These are phyloP conservation scores for Fusarium chuoi DNA, from an alignment of 2,329 filamentous ascomycete genomes.

Conservation along the genomic window DNA sequence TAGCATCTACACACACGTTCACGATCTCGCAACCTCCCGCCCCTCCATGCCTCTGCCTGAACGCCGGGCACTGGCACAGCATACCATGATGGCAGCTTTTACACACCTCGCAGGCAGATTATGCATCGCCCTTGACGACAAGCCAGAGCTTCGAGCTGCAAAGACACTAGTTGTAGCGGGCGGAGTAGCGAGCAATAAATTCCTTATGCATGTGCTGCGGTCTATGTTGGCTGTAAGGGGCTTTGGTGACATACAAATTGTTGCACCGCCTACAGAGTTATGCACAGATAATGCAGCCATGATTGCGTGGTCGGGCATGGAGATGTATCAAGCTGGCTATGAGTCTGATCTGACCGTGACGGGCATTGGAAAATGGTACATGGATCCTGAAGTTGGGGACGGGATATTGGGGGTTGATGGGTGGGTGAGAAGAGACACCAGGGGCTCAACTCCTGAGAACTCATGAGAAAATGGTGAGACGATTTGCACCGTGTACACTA, in stretches of 20 bases:
- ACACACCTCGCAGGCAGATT: conserved; percentile 85
- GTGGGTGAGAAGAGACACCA: conserved; percentile 50
- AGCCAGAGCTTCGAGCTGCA: conserved; percentile 49
- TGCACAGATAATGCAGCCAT: conserved; percentile 98
- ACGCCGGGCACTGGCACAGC: conserved; percentile 74
- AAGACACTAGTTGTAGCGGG: conserved; percentile 83
- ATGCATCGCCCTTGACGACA: conserved; percentile 69
- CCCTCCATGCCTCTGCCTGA: conserved; percentile 64
- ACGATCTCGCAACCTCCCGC: conserved; percentile 54
- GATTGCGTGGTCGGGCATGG: conserved; percentile 93
- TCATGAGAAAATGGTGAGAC: conserved; percentile 9
- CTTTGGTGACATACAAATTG: conserved; percentile 67
- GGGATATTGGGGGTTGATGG: conserved; percentile 72
- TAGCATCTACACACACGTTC: conserved; percentile 67
- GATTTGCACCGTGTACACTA: not conserved
- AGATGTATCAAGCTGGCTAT: conserved; percentile 89
- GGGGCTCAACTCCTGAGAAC: not conserved
- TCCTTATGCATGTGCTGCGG: conserved; percentile 74
- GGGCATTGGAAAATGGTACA: conserved; percentile 76
- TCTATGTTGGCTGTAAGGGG: conserved; percentile 72
- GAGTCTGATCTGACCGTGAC: conserved; percentile 68
- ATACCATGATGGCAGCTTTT: conserved; percentile 83
- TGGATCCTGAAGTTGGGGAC: conserved; percentile 69
- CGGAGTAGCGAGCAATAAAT: conserved; percentile 88
- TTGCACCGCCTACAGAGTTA: conserved; percentile 78